Evolutionary conservation across 108 stramenopile genomes (phyloP).

Genomic region (Discostella pseudostelligera): DNA sequence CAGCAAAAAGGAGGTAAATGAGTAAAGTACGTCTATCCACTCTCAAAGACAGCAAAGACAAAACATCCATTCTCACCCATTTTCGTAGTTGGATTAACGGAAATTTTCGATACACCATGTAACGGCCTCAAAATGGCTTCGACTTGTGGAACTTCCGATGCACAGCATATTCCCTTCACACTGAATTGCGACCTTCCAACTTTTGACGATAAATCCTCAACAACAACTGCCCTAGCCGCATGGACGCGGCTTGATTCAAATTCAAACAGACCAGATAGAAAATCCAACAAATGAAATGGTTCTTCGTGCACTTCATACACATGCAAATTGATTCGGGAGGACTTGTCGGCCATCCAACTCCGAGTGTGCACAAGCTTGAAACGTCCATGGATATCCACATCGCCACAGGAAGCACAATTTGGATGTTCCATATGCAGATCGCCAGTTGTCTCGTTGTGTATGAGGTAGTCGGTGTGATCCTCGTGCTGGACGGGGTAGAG

Average conservation of each 20-base stretch:
- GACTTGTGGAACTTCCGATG: conserved; percentile 51
- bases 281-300: conserved; percentile 43
- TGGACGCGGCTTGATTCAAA: conserved; percentile 38
- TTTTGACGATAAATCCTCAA: conserved; percentile 3
- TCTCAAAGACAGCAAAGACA: no score
- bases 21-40: no score
- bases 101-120: conserved; percentile 43
- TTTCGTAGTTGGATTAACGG: conserved; percentile 54
- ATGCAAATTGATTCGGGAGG: conserved; percentile 30
- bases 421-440: conserved; percentile 55
- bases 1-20: neutral
- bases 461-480: conserved; percentile 50
- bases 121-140: conserved; percentile 36
- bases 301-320: conserved; percentile 40
- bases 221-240: conserved; percentile 13
- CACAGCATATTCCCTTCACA: conserved; percentile 61
- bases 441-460: conserved; percentile 43
- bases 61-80: conserved; percentile 8
- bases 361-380: conserved; percentile 38
- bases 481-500: conserved; percentile 43
- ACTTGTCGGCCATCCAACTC: conserved; percentile 32
- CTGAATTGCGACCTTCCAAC: conserved; percentile 49
- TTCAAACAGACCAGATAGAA: conserved; percentile 33
- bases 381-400: conserved; percentile 50
- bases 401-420: conserved; percentile 40